phyloP scores from a whole-genome alignment of 441 rosid species.

The Macaranga tanarius region DNA sequence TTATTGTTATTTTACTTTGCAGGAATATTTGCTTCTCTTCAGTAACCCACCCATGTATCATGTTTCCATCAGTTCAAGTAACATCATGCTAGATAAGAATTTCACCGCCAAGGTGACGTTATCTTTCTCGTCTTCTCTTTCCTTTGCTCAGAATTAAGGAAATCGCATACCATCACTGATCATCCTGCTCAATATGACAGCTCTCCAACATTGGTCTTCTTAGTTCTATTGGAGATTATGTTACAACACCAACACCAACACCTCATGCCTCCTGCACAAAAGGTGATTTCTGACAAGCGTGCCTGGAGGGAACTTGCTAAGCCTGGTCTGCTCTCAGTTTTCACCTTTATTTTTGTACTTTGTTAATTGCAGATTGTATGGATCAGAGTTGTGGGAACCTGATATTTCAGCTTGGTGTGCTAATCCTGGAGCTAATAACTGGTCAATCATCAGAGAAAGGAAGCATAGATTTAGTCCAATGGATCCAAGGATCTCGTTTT shows the following conservation, averaged over 20 bases:
- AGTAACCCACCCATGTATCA: conserved; percentile 56
- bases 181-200: conserved; percentile 35
- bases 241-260: conserved; percentile 9
- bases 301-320: background rate
- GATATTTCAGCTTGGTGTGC: conserved; percentile 79
- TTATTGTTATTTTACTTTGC: conserved; percentile 23
- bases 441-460: conserved; percentile 86
- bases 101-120: conserved; percentile 69
- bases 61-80: conserved; percentile 75
- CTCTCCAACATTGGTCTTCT: conserved; percentile 60
- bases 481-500: conserved; percentile 70
- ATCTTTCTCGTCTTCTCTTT: background rate
- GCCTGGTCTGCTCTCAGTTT: background rate
- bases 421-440: conserved; percentile 76
- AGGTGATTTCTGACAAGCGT: conserved; percentile 39
- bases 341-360: conserved; percentile 7
- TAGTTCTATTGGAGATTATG: conserved; percentile 36
- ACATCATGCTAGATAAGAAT: conserved; percentile 79
- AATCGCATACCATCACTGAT: background rate
- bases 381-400: conserved; percentile 47
- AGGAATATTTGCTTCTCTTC: conserved; percentile 83
- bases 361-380: conserved; percentile 36
- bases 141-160: background rate
- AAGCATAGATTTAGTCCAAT: conserved; percentile 59
- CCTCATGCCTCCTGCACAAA: conserved; percentile 27